Conservation (phyloP, 2,329 filamentous ascomycete species). For the Tothia fuscella region DNA sequence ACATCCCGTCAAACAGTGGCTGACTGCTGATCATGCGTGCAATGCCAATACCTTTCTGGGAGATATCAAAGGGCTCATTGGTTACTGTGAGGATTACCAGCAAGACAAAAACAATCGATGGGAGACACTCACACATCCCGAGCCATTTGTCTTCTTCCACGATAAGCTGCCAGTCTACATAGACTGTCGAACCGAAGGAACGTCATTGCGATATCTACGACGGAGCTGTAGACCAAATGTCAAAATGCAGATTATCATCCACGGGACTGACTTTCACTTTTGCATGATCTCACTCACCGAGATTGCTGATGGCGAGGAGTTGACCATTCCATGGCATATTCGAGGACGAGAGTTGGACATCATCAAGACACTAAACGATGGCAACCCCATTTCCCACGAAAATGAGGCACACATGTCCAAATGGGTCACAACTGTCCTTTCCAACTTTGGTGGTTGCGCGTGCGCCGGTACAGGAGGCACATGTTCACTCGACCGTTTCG, state of each 20-base stretch:
- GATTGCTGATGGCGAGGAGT: slow-evolving; percentile 61
- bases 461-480: slow-evolving; percentile 41
- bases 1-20: slow-evolving; percentile 58
- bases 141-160: slow-evolving; percentile 54
- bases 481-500: slow-evolving; percentile 24
- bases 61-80: slow-evolving; percentile 54
- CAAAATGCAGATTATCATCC: slow-evolving; percentile 74
- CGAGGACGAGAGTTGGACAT: slow-evolving; percentile 16
- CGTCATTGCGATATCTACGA: slow-evolving; percentile 74
- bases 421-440: slow-evolving; percentile 59
- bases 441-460: slow-evolving; percentile 69
- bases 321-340: slow-evolving; percentile 51
- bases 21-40: slow-evolving; percentile 44
- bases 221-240: slow-evolving; percentile 87
- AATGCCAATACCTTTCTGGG: slow-evolving; percentile 45
- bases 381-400: slow-evolving; percentile 44
- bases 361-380: slow-evolving; percentile 21
- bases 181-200: slow-evolving; percentile 80
- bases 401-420: slow-evolving; percentile 46
- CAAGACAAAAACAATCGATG: slow-evolving; percentile 34
- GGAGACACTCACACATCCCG: slow-evolving; percentile 35
- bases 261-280: slow-evolving; percentile 72
- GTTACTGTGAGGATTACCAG: slow-evolving; percentile 35
- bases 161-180: slow-evolving; percentile 83
- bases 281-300: slow-evolving; percentile 77